Base-by-base conservation (phyloP, 2,329 filamentous ascomycete genomes). In the Ophiosphaerella korrae region DNA sequence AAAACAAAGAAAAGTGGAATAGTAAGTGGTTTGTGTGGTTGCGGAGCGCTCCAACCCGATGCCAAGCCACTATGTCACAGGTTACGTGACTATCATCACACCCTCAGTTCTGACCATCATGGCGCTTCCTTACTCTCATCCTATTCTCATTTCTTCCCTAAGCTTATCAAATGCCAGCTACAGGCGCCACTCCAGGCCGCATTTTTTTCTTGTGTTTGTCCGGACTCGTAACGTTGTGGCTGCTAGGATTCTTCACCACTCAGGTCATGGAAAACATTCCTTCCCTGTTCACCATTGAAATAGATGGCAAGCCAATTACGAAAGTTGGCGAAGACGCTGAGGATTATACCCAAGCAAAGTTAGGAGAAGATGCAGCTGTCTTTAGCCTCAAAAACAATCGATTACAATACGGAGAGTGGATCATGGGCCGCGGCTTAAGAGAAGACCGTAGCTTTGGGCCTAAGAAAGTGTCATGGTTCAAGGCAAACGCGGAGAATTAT, bases 391-490 rank as follows among this genome's bases (percentile, higher is more conserved):
- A 60, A 32, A 37, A 58, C 31, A 51, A 53, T 36, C 55, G 50
- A 16, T 55, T 65, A 9, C 48, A 53, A 26, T 60, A 34, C 41
- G 55, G 58, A 21, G 55, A 58, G 16, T 60, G 54, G 50, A 45
- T 60, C 32, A 55, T 63, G n/a, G 60, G 49, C 35, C 58, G 62
- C 37, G 26, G 42, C 39, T 18, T 40, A 13, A 39, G 37, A 32
- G 62, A 65, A 38, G 46, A 65, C 37, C 57, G 62, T 14, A 62
- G 58, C 49, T 48, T 59, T 24, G 26, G 35, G 8, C 62, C 62
- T n/a, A 65, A 65, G 49, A 43, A 43, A 29, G 58, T 65, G 14
- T 57, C 33, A 14, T 65, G 62, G 62, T 65, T 58, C 58, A 63
- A 63, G 44, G 47, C 42, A 3, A 42, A 36, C 11, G 42, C 32